phyloP scores from a whole-genome alignment of 495 filamentous ascomycete genomes.

The Penicillium crystallinum region DNA sequence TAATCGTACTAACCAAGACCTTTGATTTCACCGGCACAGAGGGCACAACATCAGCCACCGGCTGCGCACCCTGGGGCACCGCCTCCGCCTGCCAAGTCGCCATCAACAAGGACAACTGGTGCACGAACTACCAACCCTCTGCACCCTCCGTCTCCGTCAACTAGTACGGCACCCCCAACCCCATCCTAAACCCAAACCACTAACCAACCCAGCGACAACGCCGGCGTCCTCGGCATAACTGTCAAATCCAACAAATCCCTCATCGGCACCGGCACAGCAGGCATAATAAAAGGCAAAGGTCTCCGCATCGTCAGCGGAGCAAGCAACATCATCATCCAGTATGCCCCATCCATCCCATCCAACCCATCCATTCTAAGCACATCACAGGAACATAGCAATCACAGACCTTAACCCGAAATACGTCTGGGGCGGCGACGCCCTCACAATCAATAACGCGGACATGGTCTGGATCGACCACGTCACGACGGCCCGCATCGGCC shows the following conservation, averaged over 20 bases:
- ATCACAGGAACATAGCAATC: conserved; percentile 38
- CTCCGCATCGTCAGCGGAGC: conserved; percentile 41
- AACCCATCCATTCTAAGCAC: not conserved
- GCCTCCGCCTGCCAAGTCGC: conserved; percentile 44
- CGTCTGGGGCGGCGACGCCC: conserved; percentile 47
- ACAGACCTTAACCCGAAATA: conserved; percentile 46
- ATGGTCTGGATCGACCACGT: conserved; percentile 48
- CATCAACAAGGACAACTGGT: conserved; percentile 50
- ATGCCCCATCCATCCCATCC: not conserved
- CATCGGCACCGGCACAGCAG: conserved; percentile 32
- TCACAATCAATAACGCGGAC: conserved; percentile 39
- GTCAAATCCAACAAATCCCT: conserved; percentile 44
- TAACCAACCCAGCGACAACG: conserved; percentile 29
- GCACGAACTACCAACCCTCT: conserved; percentile 34
- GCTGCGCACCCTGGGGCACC: conserved; percentile 45
- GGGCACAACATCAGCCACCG: conserved; percentile 36
- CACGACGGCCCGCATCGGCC: conserved; percentile 40
- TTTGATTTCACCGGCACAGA: conserved; percentile 43
- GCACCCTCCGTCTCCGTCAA: conserved; percentile 33
- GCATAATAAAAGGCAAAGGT: conserved; percentile 42
- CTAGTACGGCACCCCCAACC: conserved; percentile 23
- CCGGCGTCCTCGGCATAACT: conserved; percentile 39
- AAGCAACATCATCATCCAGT: conserved; percentile 46
- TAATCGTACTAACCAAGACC: conserved; percentile 36
- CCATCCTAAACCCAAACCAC: not conserved